phyloP scores from a whole-genome alignment of 148 eudicot species.

The Oxyria digyna region DNA sequence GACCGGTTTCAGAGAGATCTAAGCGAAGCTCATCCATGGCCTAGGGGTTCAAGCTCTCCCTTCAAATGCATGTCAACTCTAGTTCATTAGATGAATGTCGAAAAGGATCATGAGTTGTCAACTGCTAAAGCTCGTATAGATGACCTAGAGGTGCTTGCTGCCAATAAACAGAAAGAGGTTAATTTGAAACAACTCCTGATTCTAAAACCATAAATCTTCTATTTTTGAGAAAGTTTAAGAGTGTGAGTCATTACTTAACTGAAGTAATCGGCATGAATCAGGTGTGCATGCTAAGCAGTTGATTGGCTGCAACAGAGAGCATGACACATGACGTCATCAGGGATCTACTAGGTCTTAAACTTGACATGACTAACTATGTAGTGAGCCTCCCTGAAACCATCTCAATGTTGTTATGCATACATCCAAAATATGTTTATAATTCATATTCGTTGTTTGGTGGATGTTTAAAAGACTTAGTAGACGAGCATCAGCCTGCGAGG shows the following conservation, averaged over 20 bases:
- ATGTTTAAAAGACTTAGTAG: constrained; percentile 29
- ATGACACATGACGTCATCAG: constrained; percentile 78
- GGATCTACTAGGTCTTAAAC: constrained; percentile 58
- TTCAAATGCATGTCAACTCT: constrained; percentile 56
- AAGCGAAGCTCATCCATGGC: constrained; percentile 29
- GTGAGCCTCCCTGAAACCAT: constrained; percentile 28
- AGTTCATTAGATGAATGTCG: constrained; percentile 57
- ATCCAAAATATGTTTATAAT: constrained; percentile 4
- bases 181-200: too few species aligned
- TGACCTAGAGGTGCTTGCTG: constrained; percentile 42
- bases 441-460: not conserved
- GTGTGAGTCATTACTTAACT: not conserved
- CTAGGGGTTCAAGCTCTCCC: constrained; percentile 66
- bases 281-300: constrained; percentile 44
- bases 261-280: constrained; percentile 10
- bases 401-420: not conserved
- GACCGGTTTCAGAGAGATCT: constrained; percentile 20
- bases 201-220: not conserved
- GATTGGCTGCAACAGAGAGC: constrained; percentile 57
- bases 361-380: constrained; percentile 53
- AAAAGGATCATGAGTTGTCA: constrained; percentile 52
- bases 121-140: constrained; percentile 36
- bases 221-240: not conserved
- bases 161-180: constrained; percentile 54
- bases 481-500: constrained; percentile 41